A percentile compares a stretch with the other conserved stretches of the same genome.
Conservation (phyloP, 495 filamentous ascomycete species). For the Xylaria venustula region DNA sequence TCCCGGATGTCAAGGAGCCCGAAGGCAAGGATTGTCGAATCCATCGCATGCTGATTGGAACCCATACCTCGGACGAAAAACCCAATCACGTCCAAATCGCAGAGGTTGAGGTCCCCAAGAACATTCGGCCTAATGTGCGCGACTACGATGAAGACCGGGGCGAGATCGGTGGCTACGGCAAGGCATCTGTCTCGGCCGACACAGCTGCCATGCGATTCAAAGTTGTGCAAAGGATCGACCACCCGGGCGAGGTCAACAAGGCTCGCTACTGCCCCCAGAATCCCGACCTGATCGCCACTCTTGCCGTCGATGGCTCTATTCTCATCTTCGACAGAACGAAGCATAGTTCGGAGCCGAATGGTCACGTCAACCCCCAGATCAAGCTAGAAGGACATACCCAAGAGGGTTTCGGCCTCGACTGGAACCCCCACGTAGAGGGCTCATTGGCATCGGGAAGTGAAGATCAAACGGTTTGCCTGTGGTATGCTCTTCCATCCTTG, state of each 20-base stretch:
- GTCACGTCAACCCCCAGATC: slow-evolving; percentile 73
- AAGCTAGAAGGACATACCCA: slow-evolving; percentile 80
- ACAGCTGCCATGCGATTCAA: slow-evolving; percentile 73
- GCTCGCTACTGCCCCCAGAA: slow-evolving; percentile 97
- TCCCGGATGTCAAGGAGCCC: slow-evolving; percentile 87
- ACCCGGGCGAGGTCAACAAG: slow-evolving; percentile 97
- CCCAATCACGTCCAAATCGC: slow-evolving; percentile 96
- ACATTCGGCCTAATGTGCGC: slow-evolving; percentile 63
- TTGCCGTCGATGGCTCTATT: slow-evolving; percentile 82
- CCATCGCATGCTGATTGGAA: slow-evolving; percentile 90
- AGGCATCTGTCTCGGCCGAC: slow-evolving; percentile 50
- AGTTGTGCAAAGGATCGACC: slow-evolving; percentile 92
- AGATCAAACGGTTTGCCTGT: slow-evolving; percentile 85
- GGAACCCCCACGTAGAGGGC: slow-evolving; percentile 83
- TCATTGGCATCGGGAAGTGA: slow-evolving; percentile 86
- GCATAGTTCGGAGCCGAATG: slow-evolving; percentile 71
- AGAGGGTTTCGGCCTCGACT: slow-evolving; percentile 93
- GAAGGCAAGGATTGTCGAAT: slow-evolving; percentile 83
- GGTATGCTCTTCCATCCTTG: slow-evolving; percentile 50
- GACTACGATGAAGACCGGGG: slow-evolving; percentile 90
- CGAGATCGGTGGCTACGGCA: slow-evolving; percentile 91
- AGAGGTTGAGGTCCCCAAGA: slow-evolving; percentile 84
- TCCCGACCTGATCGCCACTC: slow-evolving; percentile 92
- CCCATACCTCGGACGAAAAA: slow-evolving; percentile 83
- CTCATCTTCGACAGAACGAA: slow-evolving; percentile 96